These are phyloP conservation scores for Amniculicola lignicola DNA, from an alignment of 495 filamentous ascomycete species.

Conservation along the genomic window DNA sequence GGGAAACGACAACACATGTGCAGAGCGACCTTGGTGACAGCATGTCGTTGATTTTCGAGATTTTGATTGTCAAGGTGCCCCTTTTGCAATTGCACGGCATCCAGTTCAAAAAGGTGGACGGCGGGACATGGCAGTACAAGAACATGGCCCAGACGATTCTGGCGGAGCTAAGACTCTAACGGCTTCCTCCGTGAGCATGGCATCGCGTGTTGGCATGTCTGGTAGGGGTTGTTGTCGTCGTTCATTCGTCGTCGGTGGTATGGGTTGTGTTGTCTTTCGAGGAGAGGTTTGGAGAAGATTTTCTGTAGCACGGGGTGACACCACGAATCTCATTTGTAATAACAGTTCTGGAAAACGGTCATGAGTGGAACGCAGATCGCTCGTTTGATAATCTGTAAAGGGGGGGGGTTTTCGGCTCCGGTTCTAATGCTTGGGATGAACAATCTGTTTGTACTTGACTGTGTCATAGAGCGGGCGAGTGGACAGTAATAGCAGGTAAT, in stretches of 20 bases:
- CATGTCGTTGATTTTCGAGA: conserved; percentile 85
- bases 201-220: too few species aligned
- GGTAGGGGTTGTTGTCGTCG: too few species aligned
- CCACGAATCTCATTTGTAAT: conserved; percentile 37
- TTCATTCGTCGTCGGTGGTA: too few species aligned
- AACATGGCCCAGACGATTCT: conserved; percentile 95
- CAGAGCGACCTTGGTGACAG: conserved; percentile 79
- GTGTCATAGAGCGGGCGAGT: background rate
- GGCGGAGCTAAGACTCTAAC: conserved; percentile 79
- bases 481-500: conserved; percentile 1
- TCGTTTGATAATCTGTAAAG: background rate
- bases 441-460: conserved; percentile 3
- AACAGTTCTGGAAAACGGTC: conserved; percentile 9
- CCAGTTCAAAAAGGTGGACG: conserved; percentile 96
- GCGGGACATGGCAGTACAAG: conserved; percentile 97
- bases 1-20: conserved; percentile 81
- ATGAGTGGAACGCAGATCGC: too few species aligned
- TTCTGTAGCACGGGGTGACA: too few species aligned
- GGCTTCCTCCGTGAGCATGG: conserved; percentile 52
- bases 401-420: background rate
- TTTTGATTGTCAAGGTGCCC: conserved; percentile 96
- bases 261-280: too few species aligned
- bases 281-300: too few species aligned
- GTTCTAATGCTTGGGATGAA: background rate
- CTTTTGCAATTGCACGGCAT: conserved; percentile 90